These are phyloP conservation scores for Cyclotella baltica DNA, from an alignment of 108 stramenopile species.

Conservation along the genomic window DNA sequence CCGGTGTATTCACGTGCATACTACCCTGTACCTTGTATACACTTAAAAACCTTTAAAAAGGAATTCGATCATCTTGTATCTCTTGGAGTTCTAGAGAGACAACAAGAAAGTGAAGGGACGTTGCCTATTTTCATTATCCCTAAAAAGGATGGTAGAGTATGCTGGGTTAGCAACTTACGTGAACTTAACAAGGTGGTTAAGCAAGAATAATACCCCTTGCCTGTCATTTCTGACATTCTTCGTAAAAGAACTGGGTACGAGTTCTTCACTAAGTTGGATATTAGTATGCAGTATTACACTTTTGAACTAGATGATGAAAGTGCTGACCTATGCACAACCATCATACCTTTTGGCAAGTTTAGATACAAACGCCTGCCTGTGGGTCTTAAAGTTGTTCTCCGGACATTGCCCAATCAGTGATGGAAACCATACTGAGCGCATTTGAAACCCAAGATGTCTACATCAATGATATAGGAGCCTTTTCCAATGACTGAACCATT, in stretches of 20 bases:
- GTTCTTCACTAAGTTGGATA: constrained; percentile 11
- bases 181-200: neutral
- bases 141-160: too few species aligned
- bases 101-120: neutral
- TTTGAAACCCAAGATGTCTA: constrained; percentile 35
- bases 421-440: constrained; percentile 41
- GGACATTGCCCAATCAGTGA: constrained; percentile 48
- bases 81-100: constrained; percentile 7
- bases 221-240: neutral
- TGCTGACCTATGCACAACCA: constrained; percentile 18
- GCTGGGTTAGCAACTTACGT: neutral
- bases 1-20: constrained; percentile 24
- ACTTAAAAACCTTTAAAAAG: constrained; percentile 32
- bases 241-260: neutral
- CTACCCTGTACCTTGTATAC: constrained; percentile 31
- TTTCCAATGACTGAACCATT: constrained; percentile 13
- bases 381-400: constrained; percentile 16
- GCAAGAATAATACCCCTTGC: neutral
- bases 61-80: constrained; percentile 28
- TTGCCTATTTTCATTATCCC: neutral
- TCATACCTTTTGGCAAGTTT: constrained; percentile 45
- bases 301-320: neutral
- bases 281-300: constrained; percentile 1
- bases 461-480: constrained; percentile 46
- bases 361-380: constrained; percentile 18